A percentile compares a stretch with the other conserved stretches of the same genome.
phyloP scores from a whole-genome alignment of 2,329 filamentous ascomycete species.

The Fusarium dimerum region DNA sequence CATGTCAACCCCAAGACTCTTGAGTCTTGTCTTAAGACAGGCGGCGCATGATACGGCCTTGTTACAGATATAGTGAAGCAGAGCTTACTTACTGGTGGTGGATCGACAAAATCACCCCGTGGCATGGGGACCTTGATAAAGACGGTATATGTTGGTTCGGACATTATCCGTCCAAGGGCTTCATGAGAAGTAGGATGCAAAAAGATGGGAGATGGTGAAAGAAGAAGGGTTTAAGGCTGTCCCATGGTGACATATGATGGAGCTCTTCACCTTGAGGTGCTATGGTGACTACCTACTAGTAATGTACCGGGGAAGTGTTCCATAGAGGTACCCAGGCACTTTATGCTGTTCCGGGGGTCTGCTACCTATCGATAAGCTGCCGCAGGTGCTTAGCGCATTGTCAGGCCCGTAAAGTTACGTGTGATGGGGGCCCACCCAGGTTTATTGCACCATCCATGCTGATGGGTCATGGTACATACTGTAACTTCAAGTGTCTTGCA shows the following conservation, averaged over 20 bases:
- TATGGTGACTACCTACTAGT: no score
- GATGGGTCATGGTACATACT: no score
- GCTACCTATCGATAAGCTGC: constrained; percentile 19
- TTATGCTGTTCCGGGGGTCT: not conserved
- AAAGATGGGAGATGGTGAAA: constrained; percentile 19
- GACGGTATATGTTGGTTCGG: constrained; percentile 68
- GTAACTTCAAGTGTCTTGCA: no score
- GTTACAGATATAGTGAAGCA: no score
- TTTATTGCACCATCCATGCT: no score
- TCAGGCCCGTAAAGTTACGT: no score
- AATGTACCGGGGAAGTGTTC: no score
- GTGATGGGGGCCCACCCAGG: no score
- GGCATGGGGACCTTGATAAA: constrained; percentile 89
- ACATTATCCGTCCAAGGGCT: constrained; percentile 34
- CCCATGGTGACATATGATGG: constrained; percentile 9
- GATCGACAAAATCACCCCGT: constrained; percentile 85
- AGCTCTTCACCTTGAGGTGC: constrained; percentile 15
- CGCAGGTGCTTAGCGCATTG: not conserved
- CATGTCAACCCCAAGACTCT: constrained; percentile 23
- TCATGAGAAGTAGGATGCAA: constrained; percentile 3
- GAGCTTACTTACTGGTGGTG: constrained; percentile 66
- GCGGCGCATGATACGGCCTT: constrained; percentile 20
- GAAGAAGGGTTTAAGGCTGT: constrained; percentile 4
- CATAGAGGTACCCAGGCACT: no score
- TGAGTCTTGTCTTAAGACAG: constrained; percentile 6